Evolutionary conservation across 371 early-diverging fungal species (phyloP).

Genomic region (Entomophthora muscae): DNA sequence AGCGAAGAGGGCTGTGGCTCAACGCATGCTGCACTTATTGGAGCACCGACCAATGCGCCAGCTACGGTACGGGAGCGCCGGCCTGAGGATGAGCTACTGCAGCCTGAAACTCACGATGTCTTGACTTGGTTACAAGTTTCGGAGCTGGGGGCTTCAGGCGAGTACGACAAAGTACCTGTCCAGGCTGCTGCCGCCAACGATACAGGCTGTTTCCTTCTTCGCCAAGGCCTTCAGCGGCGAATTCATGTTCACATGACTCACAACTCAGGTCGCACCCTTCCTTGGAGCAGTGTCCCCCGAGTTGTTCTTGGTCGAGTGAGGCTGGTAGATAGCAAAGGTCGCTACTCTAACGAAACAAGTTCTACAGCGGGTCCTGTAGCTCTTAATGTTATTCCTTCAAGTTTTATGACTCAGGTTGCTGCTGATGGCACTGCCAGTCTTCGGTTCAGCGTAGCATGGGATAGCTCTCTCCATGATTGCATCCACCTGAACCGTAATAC

Average conservation of each 20-base stretch:
- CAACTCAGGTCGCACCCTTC: constrained; percentile 52
- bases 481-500: constrained; percentile 52
- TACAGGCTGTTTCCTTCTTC: constrained; percentile 46
- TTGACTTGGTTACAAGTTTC: constrained; percentile 43
- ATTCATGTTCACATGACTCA: constrained; percentile 49
- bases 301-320: constrained; percentile 45
- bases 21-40: background rate
- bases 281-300: constrained; percentile 30
- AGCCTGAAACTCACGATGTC: constrained; percentile 49
- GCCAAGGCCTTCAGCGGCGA: constrained; percentile 74
- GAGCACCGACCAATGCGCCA: constrained; percentile 10
- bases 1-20: constrained; percentile 28
- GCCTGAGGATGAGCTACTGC: constrained; percentile 42
- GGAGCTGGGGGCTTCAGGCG: constrained; percentile 47
- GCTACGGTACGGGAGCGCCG: constrained; percentile 22
- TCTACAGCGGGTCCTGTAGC: background rate
- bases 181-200: constrained; percentile 28
- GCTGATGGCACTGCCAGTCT: constrained; percentile 43
- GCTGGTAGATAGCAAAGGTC: constrained; percentile 41
- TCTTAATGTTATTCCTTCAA: constrained; percentile 4
- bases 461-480: constrained; percentile 61
- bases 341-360: constrained; percentile 10
- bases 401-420: constrained; percentile 24
- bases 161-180: constrained; percentile 51
- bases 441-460: constrained; percentile 52